These are phyloP conservation scores for Tagetes patula DNA, from an alignment of 129 eudicot genomes.

Conservation along the genomic window DNA sequence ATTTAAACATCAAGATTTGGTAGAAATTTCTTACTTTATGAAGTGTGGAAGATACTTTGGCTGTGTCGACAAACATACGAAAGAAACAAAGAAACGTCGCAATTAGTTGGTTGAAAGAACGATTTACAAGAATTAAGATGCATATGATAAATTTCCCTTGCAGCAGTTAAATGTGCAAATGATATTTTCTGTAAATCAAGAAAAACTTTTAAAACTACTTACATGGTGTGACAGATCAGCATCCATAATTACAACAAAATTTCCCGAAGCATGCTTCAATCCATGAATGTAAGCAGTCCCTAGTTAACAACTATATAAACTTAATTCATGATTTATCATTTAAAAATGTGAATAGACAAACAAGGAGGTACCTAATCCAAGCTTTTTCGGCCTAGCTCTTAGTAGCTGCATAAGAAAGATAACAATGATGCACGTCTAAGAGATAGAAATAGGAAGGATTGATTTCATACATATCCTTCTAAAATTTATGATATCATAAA, in stretches of 20 bases:
- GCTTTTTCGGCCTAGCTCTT: conserved; percentile 86
- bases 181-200: not conserved
- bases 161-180: not conserved
- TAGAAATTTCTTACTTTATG: conserved; percentile 58
- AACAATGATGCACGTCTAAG: not conserved
- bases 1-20: conserved; percentile 17
- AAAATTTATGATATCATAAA: not conserved
- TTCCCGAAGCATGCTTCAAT: conserved; percentile 82
- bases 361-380: conserved; percentile 68
- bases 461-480: not conserved
- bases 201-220: conserved; percentile 30
- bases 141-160: conserved; percentile 8
- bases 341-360: not conserved
- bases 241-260: conserved; percentile 91
- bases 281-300: conserved; percentile 97
- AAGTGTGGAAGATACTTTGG: conserved; percentile 83
- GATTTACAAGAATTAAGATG: not conserved
- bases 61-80: conserved; percentile 32
- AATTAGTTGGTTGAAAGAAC: conserved; percentile 10
- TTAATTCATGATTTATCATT: conserved; percentile 14
- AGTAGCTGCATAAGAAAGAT: conserved; percentile 48
- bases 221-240: conserved; percentile 96
- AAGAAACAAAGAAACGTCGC: conserved; percentile 8
- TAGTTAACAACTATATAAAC: conserved; percentile 34
- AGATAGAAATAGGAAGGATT: not conserved